These are phyloP conservation scores for Thalassiosira ordinaria DNA, from an alignment of 352 stramenopile species.

Conservation along the genomic window DNA sequence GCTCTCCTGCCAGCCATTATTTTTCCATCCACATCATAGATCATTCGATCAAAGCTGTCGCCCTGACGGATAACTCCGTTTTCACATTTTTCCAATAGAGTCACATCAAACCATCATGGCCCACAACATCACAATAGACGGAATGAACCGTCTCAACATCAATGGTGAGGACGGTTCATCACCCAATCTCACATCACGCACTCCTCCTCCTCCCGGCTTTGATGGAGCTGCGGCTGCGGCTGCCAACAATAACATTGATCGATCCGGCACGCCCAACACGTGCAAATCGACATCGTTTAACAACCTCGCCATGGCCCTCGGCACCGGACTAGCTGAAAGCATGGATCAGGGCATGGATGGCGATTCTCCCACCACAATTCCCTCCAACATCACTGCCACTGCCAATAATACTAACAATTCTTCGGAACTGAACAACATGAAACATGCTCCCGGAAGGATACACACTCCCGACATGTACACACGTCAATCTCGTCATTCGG, in stretches of 20 bases:
- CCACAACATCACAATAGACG: not conserved
- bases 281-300: conserved; percentile 68
- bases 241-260: not conserved
- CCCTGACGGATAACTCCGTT: too few relatives aligned
- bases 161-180: not conserved
- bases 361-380: conserved; percentile 47
- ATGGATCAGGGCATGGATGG: too few relatives aligned
- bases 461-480: conserved; percentile 59
- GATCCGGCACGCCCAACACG: not conserved
- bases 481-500: conserved; percentile 71
- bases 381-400: not conserved
- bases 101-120: too few relatives aligned
- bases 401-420: too few relatives aligned
- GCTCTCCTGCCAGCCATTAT: too few relatives aligned
- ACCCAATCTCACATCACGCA: conserved; percentile 10
- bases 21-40: too few relatives aligned
- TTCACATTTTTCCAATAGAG: too few relatives aligned
- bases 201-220: conserved; percentile 50
- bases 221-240: too few relatives aligned
- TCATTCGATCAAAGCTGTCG: too few relatives aligned
- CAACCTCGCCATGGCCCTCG: conserved; percentile 76
- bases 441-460: too few relatives aligned
- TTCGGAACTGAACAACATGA: too few relatives aligned
- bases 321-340: conserved; percentile 75
- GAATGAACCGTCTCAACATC: not conserved